These are phyloP conservation scores for Pyricularia sp. DNA, from an alignment of 2,329 filamentous ascomycete genomes.

Conservation along the genomic window DNA sequence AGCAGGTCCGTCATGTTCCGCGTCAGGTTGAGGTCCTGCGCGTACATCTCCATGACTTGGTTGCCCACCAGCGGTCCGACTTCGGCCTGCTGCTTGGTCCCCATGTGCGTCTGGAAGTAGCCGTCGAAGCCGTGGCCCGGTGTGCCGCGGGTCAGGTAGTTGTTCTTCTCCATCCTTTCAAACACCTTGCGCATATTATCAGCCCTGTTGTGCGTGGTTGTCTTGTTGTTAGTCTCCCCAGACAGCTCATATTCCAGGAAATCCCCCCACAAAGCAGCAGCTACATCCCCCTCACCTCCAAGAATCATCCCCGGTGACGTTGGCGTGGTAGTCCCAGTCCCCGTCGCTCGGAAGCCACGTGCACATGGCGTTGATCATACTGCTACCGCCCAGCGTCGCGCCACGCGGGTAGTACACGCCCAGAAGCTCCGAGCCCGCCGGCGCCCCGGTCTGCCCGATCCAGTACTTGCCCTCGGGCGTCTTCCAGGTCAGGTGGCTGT, in stretches of 20 bases:
- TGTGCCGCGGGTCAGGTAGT: constrained; percentile 23
- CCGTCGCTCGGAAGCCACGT: constrained; percentile 15
- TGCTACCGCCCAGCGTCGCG: constrained; percentile 18
- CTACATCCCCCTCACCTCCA: constrained; percentile 11
- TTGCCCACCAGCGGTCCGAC: constrained; percentile 7
- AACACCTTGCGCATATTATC: constrained; percentile 28
- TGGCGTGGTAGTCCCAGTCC: constrained; percentile 15
- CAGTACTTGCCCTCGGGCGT: constrained; percentile 16
- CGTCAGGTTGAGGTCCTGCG: constrained; percentile 11
- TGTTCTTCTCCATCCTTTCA: constrained; percentile 26
- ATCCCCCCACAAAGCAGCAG: not conserved
- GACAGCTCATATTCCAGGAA: no score
- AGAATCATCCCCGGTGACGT: constrained; percentile 14
- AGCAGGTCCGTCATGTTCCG: constrained; percentile 4
- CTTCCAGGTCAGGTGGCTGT: constrained; percentile 28
- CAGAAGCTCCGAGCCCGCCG: constrained; percentile 15
- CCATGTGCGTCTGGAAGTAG: constrained; percentile 18
- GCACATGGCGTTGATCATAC: constrained; percentile 18
- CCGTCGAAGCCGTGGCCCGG: constrained; percentile 28
- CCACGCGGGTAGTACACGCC: constrained; percentile 20
- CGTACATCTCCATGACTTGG: constrained; percentile 8
- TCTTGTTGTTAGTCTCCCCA: no score
- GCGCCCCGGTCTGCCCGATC: constrained; percentile 16
- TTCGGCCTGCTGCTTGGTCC: constrained; percentile 6
- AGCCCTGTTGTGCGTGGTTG: constrained; percentile 8